phyloP scores from a whole-genome alignment of 2,329 filamentous ascomycete species.

The Diaporthe sp. region DNA sequence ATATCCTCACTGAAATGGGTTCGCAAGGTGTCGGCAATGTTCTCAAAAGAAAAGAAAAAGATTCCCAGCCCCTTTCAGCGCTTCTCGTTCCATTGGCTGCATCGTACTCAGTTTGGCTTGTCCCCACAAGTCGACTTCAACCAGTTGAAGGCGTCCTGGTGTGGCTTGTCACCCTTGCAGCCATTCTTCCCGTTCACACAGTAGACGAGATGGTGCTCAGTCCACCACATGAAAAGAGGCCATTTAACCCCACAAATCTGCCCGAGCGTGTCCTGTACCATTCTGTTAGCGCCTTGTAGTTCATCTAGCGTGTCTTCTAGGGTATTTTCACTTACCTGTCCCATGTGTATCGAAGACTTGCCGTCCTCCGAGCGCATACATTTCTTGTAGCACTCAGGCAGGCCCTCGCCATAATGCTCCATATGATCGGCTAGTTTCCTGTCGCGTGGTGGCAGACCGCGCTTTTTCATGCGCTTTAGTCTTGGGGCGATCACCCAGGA shows the following conservation, averaged over 20 bases:
- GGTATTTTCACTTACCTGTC: neutral
- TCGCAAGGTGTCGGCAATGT: too few species aligned
- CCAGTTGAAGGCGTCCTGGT: neutral
- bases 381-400: constrained; percentile 10
- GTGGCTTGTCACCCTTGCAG: neutral
- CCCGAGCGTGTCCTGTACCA: neutral
- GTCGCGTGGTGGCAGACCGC: neutral
- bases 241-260: neutral
- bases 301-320: neutral
- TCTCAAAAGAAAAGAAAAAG: too few species aligned
- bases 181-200: neutral
- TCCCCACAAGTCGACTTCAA: neutral
- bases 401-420: neutral
- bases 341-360: neutral
- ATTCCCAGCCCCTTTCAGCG: too few species aligned
- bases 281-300: neutral
- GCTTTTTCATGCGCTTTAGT: neutral
- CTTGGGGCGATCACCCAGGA: neutral
- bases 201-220: neutral
- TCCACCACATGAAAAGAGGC: neutral
- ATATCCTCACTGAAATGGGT: too few species aligned
- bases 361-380: neutral
- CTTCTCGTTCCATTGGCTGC: too few species aligned
- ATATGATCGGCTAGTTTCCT: neutral
- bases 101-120: neutral